A percentile compares a stretch with the other conserved stretches of the same genome.
These are phyloP conservation scores for Eustoma russellianum DNA, from an alignment of 257 asterid genomes.

Conservation along the genomic window DNA sequence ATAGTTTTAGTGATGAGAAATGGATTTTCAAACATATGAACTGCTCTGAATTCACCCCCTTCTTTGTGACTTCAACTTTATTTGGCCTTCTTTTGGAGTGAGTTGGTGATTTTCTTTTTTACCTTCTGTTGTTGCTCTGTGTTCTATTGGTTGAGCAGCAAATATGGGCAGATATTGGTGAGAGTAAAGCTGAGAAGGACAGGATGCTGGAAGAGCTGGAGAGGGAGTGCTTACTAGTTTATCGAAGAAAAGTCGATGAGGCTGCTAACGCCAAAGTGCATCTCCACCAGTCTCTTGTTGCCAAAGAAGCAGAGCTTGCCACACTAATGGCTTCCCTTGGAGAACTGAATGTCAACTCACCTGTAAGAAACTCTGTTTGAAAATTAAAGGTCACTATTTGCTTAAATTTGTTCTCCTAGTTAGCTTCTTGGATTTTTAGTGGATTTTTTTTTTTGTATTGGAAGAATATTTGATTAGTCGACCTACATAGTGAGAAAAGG, in stretches of 20 bases:
- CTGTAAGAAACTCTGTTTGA: slow-evolving; percentile 26
- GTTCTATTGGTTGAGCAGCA: slow-evolving; percentile 39
- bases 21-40: too few species aligned
- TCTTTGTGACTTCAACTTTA: too few species aligned
- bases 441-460: not conserved
- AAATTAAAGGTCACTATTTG: not conserved
- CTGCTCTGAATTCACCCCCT: too few species aligned
- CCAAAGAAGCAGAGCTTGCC: slow-evolving; percentile 89
- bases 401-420: not conserved
- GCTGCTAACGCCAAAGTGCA: slow-evolving; percentile 66
- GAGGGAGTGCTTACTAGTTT: slow-evolving; percentile 75
- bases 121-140: not conserved
- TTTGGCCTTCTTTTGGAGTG: not conserved
- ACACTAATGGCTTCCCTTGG: slow-evolving; percentile 89
- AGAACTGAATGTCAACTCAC: slow-evolving; percentile 43
- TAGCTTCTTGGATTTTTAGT: not conserved
- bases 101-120: not conserved
- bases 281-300: slow-evolving; percentile 75
- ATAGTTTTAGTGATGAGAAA: too few species aligned
- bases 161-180: slow-evolving; percentile 92
- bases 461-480: too few species aligned
- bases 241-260: slow-evolving; percentile 79
- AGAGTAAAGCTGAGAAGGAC: slow-evolving; percentile 66
- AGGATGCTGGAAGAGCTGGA: slow-evolving; percentile 80
- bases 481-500: too few species aligned